Evolutionary conservation across 2,329 filamentous ascomycete genomes (phyloP).

Genomic region (Dothideomycetes sp.): DNA sequence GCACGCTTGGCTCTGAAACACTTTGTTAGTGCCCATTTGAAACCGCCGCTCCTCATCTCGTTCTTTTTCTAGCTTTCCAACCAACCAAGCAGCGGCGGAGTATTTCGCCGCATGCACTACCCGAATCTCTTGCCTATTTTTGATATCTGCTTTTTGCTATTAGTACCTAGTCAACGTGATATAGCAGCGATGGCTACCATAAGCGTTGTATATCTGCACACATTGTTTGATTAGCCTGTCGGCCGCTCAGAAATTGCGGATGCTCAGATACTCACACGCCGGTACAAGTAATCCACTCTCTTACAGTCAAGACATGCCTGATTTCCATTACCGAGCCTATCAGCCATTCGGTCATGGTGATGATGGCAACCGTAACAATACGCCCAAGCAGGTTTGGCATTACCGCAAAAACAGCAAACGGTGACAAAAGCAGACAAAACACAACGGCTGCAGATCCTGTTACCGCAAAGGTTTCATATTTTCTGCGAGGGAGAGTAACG

Average conservation of each 20-base stretch:
- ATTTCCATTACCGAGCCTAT: slow-evolving; percentile 28
- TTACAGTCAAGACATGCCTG: slow-evolving; percentile 26
- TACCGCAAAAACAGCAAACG: slow-evolving; percentile 31
- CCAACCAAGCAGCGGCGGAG: neutral
- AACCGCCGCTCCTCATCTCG: slow-evolving; percentile 4
- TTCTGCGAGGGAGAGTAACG: slow-evolving; percentile 29
- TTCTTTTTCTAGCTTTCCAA: neutral
- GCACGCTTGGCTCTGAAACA: slow-evolving; percentile 9
- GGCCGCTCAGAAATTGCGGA: too few relatives aligned
- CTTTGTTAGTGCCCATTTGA: slow-evolving; percentile 7
- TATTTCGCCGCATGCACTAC: neutral
- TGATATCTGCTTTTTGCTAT: neutral
- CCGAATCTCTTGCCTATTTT: neutral
- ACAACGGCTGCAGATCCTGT: neutral
- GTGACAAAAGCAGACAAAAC: slow-evolving; percentile 23
- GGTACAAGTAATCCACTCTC: slow-evolving; percentile 32
- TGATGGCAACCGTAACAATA: slow-evolving; percentile 31
- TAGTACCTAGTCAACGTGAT: slow-evolving; percentile 16
- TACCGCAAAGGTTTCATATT: neutral
- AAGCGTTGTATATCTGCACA: slow-evolving; percentile 31
- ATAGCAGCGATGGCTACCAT: slow-evolving; percentile 33
- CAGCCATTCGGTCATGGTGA: slow-evolving; percentile 28
- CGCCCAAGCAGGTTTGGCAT: slow-evolving; percentile 34
- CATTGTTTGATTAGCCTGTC: slow-evolving; percentile 10
- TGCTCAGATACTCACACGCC: slow-evolving; percentile 34